Evolutionary conservation across 306 rosid species (phyloP).

Genomic region (Casuarina equisetifolia): DNA sequence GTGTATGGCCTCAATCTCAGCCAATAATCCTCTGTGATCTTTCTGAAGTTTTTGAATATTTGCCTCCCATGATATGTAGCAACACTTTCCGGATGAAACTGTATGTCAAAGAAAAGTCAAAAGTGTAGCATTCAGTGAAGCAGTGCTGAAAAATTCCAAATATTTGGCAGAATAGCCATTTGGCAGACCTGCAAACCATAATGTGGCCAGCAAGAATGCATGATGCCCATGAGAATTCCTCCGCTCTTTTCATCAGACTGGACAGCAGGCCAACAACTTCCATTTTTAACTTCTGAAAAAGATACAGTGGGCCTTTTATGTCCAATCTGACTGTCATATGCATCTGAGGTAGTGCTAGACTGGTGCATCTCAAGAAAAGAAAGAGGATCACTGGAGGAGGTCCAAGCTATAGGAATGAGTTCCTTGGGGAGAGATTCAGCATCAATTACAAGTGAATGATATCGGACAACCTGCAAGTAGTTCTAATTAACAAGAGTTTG

Average conservation of each 20-base stretch:
- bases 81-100: slow-evolving; percentile 99
- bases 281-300: slow-evolving; percentile 32
- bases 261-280: slow-evolving; percentile 32
- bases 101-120: slow-evolving; percentile 42
- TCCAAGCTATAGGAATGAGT: slow-evolving; percentile 97
- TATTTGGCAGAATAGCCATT: slow-evolving; percentile 21
- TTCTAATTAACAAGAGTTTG: slow-evolving; percentile 25
- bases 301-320: slow-evolving; percentile 33
- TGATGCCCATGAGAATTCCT: slow-evolving; percentile 83
- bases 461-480: slow-evolving; percentile 88
- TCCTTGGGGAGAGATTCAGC: slow-evolving; percentile 79
- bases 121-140: slow-evolving; percentile 21
- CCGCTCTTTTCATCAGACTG: slow-evolving; percentile 30
- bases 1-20: slow-evolving; percentile 50
- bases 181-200: slow-evolving; percentile 89
- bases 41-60: slow-evolving; percentile 83
- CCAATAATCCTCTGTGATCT: slow-evolving; percentile 82
- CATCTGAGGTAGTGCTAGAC: slow-evolving; percentile 37
- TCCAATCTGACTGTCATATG: slow-evolving; percentile 34
- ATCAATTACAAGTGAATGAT: slow-evolving; percentile 94
- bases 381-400: slow-evolving; percentile 58
- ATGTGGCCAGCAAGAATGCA: slow-evolving; percentile 91
- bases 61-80: slow-evolving; percentile 84
- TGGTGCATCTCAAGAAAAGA: slow-evolving; percentile 50
- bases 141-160: slow-evolving; percentile 20